Percentiles rank a stretch among this genome's conserved stretches.
Conservation (phyloP, 129 eudicot species). For the Apium graveolens region DNA sequence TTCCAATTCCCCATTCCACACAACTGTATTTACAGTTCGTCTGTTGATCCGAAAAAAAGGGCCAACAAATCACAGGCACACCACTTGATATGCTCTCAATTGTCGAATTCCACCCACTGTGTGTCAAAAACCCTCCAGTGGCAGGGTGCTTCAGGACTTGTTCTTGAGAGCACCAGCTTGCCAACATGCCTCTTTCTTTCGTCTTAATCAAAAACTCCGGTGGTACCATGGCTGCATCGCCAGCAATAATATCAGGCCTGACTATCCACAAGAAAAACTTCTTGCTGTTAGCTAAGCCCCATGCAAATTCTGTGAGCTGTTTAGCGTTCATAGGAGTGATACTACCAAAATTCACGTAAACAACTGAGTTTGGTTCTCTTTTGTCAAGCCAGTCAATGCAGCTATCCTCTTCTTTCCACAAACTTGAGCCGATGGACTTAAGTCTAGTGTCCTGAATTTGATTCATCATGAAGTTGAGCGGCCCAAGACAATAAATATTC, state of each 20-base stretch:
- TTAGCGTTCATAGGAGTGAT: constrained; percentile 39
- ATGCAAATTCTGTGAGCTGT: constrained; percentile 53
- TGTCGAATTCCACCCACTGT: constrained; percentile 66
- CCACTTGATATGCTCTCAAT: constrained; percentile 44
- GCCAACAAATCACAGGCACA: constrained; percentile 64
- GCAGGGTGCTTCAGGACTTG: constrained; percentile 42
- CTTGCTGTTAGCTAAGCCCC: constrained; percentile 66
- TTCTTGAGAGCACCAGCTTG: constrained; percentile 63
- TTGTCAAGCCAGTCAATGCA: constrained; percentile 57
- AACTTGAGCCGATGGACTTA: constrained; percentile 29
- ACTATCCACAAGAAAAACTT: constrained; percentile 55
- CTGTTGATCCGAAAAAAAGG: constrained; percentile 64
- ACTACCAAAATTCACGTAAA: constrained; percentile 68
- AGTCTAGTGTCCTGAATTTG: constrained; percentile 24
- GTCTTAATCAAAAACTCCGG: constrained; percentile 33
- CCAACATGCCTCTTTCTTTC: constrained; percentile 40
- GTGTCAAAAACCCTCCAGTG: constrained; percentile 62
- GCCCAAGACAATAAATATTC: constrained; percentile 33
- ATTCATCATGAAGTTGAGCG: constrained; percentile 32
- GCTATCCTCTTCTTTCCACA: constrained; percentile 55
- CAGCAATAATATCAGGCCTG: constrained; percentile 49
- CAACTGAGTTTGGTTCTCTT: constrained; percentile 41
- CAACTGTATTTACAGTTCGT: constrained; percentile 59
- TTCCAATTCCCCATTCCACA: constrained; percentile 43
- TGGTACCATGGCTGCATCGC: constrained; percentile 43